Conservation (phyloP, 1,284 basidiomycete genomes). For the Marasmius sp. region DNA sequence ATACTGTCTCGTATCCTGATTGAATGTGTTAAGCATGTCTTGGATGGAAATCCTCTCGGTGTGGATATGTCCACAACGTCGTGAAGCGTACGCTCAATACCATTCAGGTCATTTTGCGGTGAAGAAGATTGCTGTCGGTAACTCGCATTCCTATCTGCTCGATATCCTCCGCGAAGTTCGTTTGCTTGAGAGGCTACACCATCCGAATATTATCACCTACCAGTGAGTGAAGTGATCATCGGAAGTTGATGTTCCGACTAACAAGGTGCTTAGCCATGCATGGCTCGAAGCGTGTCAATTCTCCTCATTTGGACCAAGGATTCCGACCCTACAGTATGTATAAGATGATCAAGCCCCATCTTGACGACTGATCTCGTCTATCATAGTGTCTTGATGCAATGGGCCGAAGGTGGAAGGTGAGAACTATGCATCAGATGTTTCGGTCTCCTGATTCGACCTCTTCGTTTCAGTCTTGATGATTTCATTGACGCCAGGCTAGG, state of each 20-base stretch:
- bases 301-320: constrained; percentile 80
- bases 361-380: background rate
- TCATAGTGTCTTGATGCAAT: constrained; percentile 85
- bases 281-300: constrained; percentile 89
- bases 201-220: constrained; percentile 92
- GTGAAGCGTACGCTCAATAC: background rate
- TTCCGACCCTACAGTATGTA: constrained; percentile 77
- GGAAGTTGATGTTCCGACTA: background rate
- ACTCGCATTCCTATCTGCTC: constrained; percentile 81
- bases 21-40: constrained; percentile 55
- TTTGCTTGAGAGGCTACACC: constrained; percentile 81
- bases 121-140: constrained; percentile 93
- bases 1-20: background rate
- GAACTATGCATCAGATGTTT: constrained; percentile 1
- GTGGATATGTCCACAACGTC: constrained; percentile 14
- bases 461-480: constrained; percentile 64
- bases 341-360: background rate
- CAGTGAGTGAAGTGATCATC: constrained; percentile 44
- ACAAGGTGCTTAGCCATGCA: constrained; percentile 54
- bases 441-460: background rate
- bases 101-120: constrained; percentile 79
- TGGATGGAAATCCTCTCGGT: constrained; percentile 80
- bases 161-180: constrained; percentile 83
- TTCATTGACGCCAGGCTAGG: constrained; percentile 79
- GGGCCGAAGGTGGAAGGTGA: constrained; percentile 82